Evolutionary conservation across 352 stramenopile genomes (phyloP), one percentile per base, ranked within the genome.

Genomic region (Globisporangium ultimum): DNA sequence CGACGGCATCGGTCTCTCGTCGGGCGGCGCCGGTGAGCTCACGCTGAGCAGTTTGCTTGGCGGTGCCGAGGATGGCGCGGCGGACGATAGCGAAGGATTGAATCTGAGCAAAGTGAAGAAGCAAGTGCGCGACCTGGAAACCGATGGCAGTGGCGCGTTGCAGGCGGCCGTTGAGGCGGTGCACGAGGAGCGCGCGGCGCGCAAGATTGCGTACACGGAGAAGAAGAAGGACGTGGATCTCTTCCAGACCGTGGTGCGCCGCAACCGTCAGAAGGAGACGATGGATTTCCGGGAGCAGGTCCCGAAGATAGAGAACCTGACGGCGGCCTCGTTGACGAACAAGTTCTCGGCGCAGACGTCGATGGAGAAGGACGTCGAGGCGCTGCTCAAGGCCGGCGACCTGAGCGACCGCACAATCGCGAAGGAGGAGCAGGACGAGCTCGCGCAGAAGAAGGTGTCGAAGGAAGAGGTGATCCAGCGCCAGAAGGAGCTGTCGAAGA

Each of bases 251-350:
- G 86, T 95, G 13, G 88, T 98, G 53, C 84, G 95, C 32, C 75
- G 87, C 49, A 97, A 98, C 68, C 86, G 95, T 15, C 74, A 98
- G 68, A 97, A 97, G 24, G 93, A 98, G 77, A 98, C 93, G 45
- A 75, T 98, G 47, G 93, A 98, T 74, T 96, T 98, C 59, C 91
- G 93, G 49, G 73, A 88, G n/a, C 95, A 98, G 61, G 89, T 84
- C 28, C 68, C 76, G 1, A 81, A 79, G 68, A 71, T 91, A 43
- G 76, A 89, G 54, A 88, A 88, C 60, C 55, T 93, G 9, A 98
- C 90, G 15, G 74, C 82, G 7, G 90, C 96, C 43, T 71, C 76
- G 10, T 68, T 99, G 10, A 74, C 95, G 8, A 94, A 84, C 55
- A 98, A 98, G 64, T 99, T 99, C 77, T 78, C 82, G 21, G 78